A percentile compares a stretch with the other conserved stretches of the same genome.
Evolutionary conservation across 176 grass and related monocot species (phyloP).

Genomic region (Otatea glauca): DNA sequence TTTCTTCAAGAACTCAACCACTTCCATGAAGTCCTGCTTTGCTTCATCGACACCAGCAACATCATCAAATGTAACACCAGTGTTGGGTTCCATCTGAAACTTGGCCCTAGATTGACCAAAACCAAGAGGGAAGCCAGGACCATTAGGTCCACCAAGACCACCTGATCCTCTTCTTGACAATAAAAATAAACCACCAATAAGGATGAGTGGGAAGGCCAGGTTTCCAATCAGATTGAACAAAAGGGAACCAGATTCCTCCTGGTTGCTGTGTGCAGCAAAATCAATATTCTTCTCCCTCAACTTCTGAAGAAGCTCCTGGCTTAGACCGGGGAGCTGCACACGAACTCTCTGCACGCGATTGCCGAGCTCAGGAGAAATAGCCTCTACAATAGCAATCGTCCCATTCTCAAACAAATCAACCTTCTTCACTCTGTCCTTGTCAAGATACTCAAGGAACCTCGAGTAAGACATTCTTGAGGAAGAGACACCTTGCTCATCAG

Average conservation of each 20-base stretch:
- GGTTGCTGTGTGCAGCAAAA: constrained; percentile 89
- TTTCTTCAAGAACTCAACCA: constrained; percentile 96
- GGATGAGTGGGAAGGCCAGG: constrained; percentile 91
- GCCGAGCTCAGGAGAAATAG: constrained; percentile 91
- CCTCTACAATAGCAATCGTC: constrained; percentile 91
- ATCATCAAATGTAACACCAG: constrained; percentile 95
- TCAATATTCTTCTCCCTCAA: constrained; percentile 95
- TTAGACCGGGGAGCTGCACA: constrained; percentile 90
- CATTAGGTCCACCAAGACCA: constrained; percentile 86
- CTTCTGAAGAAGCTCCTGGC: constrained; percentile 97
- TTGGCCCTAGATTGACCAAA: constrained; percentile 95
- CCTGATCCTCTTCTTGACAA: constrained; percentile 83
- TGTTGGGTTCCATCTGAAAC: constrained; percentile 99
- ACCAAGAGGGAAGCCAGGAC: constrained; percentile 87
- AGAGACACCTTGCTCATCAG: constrained; percentile 86
- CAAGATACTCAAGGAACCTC: constrained; percentile 92
- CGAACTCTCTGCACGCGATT: constrained; percentile 88
- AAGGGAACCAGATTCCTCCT: constrained; percentile 90
- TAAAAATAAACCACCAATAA: constrained; percentile 90
- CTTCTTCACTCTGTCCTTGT: constrained; percentile 95
- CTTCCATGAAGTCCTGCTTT: constrained; percentile 99
- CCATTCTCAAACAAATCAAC: constrained; percentile 96
- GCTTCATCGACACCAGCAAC: constrained; percentile 95
- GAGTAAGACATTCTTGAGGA: constrained; percentile 99
- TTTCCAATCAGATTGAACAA: constrained; percentile 96